Conservation (phyloP, 2,329 filamentous ascomycete species). For the Trichothecium sympodiale region DNA sequence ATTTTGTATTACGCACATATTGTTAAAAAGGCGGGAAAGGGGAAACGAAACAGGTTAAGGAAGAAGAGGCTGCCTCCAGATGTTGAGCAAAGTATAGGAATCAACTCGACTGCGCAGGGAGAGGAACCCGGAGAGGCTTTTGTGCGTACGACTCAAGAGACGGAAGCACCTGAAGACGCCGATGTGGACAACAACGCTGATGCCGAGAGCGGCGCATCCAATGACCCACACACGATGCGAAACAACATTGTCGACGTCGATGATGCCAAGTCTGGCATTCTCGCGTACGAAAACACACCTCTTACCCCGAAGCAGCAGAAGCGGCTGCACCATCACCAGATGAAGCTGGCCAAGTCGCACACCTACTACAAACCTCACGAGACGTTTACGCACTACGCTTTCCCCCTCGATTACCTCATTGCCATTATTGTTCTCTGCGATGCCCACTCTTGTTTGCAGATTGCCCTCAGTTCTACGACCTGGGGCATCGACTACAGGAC, state of each 20-base stretch:
- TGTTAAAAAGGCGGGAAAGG: constrained; percentile 15
- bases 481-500: constrained; percentile 65
- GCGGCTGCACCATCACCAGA: constrained; percentile 64
- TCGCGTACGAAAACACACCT: constrained; percentile 45
- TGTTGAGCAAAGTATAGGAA: too few relatives aligned
- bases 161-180: neutral
- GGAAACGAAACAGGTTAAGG: too few relatives aligned
- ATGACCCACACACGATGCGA: constrained; percentile 4
- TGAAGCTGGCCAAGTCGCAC: constrained; percentile 70
- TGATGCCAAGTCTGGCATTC: constrained; percentile 22
- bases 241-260: constrained; percentile 26
- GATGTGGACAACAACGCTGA: neutral
- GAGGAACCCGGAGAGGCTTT: neutral
- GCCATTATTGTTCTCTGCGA: constrained; percentile 72
- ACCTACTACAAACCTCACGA: constrained; percentile 87
- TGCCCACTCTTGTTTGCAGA: constrained; percentile 69
- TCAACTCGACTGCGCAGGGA: neutral
- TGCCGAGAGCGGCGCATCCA: neutral
- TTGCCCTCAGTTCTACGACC: constrained; percentile 66
- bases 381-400: constrained; percentile 70
- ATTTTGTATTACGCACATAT: constrained; percentile 54
- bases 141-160: neutral
- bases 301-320: constrained; percentile 56
- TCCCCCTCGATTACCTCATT: constrained; percentile 62
- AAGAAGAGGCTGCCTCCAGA: too few relatives aligned